These are phyloP conservation scores for Abrus pulchellus DNA, from an alignment of 306 rosid genomes.

Conservation along the genomic window DNA sequence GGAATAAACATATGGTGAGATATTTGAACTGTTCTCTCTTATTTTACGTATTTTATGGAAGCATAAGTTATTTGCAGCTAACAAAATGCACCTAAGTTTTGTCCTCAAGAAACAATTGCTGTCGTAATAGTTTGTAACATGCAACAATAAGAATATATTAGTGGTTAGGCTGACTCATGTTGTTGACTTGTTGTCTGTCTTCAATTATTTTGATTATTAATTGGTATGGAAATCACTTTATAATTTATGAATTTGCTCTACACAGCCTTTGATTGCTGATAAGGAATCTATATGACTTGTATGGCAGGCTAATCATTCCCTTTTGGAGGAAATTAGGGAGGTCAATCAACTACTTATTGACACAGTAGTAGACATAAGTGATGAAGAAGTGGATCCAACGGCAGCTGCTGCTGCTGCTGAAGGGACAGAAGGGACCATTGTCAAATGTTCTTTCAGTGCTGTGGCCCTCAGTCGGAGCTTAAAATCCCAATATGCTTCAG, in stretches of 20 bases:
- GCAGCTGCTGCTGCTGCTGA: conserved; percentile 77
- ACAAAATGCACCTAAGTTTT: not conserved
- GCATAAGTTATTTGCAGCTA: conserved; percentile 22
- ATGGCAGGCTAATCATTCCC: conserved; percentile 89
- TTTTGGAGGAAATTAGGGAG: conserved; percentile 91
- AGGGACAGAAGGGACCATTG: conserved; percentile 91
- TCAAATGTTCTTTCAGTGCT: conserved; percentile 89
- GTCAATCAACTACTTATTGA: conserved; percentile 93
- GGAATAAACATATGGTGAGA: conserved; percentile 14
- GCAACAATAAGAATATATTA: not conserved
- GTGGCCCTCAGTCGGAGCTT: conserved; percentile 94
- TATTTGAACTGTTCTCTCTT: conserved; percentile 13
- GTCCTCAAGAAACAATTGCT: too few relatives aligned
- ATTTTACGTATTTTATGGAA: not conserved
- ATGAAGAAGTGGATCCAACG: conserved; percentile 88
- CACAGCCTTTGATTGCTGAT: conserved; percentile 39
- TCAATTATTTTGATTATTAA: not conserved
- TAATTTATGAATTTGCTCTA: conserved; percentile 10
- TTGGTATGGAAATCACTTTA: conserved; percentile 14
- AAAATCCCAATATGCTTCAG: conserved; percentile 86
- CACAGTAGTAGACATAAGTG: conserved; percentile 83
- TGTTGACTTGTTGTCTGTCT: not conserved
- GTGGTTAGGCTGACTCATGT: conserved; percentile 25
- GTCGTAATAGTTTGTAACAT: not conserved
- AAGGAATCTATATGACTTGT: conserved; percentile 35